A percentile compares a stretch with the other conserved stretches of the same genome.
These are phyloP conservation scores for Alternaria triticimaculans DNA, from an alignment of 2,329 filamentous ascomycete genomes.

Conservation along the genomic window DNA sequence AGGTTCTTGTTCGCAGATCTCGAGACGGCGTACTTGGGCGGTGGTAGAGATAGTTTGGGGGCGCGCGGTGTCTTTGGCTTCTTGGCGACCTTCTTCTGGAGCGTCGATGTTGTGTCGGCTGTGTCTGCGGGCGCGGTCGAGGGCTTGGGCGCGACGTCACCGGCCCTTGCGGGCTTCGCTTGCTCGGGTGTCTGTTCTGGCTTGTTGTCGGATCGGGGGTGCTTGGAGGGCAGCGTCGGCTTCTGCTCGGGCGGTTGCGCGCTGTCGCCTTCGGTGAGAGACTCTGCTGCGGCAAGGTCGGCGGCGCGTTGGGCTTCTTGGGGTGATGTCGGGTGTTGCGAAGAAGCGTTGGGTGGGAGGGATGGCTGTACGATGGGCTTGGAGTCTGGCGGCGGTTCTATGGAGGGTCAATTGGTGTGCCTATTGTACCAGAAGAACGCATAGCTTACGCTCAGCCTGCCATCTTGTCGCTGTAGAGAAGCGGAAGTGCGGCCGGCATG, in stretches of 20 bases:
- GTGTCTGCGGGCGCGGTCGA: not conserved
- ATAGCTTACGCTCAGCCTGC: slow-evolving; percentile 35
- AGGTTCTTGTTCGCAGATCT: slow-evolving; percentile 75
- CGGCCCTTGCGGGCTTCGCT: slow-evolving; percentile 5
- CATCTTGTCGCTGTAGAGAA: slow-evolving; percentile 47
- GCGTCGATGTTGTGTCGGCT: slow-evolving; percentile 14
- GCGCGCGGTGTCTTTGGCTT: slow-evolving; percentile 5
- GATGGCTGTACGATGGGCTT: slow-evolving; percentile 30
- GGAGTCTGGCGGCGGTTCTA: slow-evolving; percentile 35
- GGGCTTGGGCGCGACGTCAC: slow-evolving; percentile 3
- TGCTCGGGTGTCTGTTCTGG: slow-evolving; percentile 7
- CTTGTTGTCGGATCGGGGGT: slow-evolving; percentile 11
- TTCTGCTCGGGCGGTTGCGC: slow-evolving; percentile 34
- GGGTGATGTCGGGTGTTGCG: slow-evolving; percentile 41
- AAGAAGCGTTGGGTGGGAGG: slow-evolving; percentile 27
- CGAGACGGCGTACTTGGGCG: slow-evolving; percentile 70
- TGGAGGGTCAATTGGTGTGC: not conserved
- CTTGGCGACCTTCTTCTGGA: slow-evolving; percentile 6
- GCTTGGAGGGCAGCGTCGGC: slow-evolving; percentile 28
- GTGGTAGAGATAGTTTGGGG: slow-evolving; percentile 21
- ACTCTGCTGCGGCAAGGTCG: slow-evolving; percentile 44
- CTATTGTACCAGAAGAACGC: not conserved
- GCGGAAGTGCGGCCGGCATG: slow-evolving; percentile 49
- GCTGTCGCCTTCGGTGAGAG: slow-evolving; percentile 43
- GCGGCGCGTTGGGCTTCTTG: slow-evolving; percentile 35